Conservation (phyloP, 768 basidiomycete genomes). For the Boletus insuetus region DNA sequence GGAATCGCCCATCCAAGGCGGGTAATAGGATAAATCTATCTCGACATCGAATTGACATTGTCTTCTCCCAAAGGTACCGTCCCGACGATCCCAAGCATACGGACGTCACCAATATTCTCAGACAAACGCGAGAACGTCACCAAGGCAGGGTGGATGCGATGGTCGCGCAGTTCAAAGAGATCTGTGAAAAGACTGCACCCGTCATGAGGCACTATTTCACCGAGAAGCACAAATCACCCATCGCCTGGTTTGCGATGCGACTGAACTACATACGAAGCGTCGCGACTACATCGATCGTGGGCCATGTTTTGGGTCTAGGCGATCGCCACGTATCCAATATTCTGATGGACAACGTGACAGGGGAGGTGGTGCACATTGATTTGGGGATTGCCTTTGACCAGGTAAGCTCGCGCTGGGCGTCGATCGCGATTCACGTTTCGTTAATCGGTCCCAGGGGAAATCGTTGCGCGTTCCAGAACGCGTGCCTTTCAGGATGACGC, state of each 20-base stretch:
- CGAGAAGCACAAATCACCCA: conserved; percentile 83
- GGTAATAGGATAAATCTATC: conserved; percentile 13
- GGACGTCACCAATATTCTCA: conserved; percentile 33
- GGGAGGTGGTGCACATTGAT: conserved; percentile 94
- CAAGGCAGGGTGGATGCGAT: conserved; percentile 31
- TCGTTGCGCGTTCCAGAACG: conserved; percentile 75
- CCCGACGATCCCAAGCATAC: conserved; percentile 47
- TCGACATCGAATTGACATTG: not conserved
- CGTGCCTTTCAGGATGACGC: conserved; percentile 94
- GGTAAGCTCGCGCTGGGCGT: conserved; percentile 37
- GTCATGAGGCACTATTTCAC: conserved; percentile 96
- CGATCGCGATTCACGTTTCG: not conserved
- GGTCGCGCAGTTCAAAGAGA: conserved; percentile 35
- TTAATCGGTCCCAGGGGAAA: conserved; percentile 59
- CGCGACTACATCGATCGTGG: conserved; percentile 91
- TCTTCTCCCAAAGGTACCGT: conserved; percentile 52
- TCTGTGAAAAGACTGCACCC: conserved; percentile 57
- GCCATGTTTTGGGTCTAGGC: conserved; percentile 87
- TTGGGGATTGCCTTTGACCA: conserved; percentile 96
- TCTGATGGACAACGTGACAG: conserved; percentile 74
- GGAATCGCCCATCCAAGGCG: conserved; percentile 58
- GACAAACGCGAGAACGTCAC: conserved; percentile 32
- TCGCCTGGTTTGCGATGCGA: conserved; percentile 89
- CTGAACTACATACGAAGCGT: conserved; percentile 89
- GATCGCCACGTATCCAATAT: conserved; percentile 94